Conservation (phyloP, 352 stramenopile species). For the Pythium graminicola region DNA sequence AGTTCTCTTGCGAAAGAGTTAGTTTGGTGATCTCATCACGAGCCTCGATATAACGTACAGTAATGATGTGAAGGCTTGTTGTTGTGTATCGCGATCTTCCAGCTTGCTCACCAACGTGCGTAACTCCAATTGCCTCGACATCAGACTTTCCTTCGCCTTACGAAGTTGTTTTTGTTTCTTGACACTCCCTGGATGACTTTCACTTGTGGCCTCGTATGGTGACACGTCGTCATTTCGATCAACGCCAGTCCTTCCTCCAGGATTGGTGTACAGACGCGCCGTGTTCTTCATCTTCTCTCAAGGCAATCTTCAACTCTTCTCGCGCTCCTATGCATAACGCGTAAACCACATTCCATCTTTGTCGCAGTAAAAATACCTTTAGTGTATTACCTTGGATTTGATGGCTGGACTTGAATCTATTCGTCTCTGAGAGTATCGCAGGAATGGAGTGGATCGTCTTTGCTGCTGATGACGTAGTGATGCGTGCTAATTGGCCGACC, state of each 20-base stretch:
- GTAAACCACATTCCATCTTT: neutral
- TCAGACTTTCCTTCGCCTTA: constrained; percentile 37
- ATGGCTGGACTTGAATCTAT: too few species aligned
- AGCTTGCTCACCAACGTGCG: constrained; percentile 46
- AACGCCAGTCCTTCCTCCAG: too few species aligned
- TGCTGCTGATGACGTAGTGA: too few species aligned
- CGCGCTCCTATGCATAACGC: too few species aligned
- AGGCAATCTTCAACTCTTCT: neutral
- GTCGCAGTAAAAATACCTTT: constrained; percentile 14
- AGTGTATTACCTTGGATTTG: constrained; percentile 3
- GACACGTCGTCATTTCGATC: too few species aligned
- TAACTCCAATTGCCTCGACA: constrained; percentile 31
- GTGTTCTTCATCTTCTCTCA: constrained; percentile 13
- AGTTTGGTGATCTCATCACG: neutral
- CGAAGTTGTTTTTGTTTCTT: constrained; percentile 28
- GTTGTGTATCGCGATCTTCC: constrained; percentile 62
- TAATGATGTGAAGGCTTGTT: constrained; percentile 43
- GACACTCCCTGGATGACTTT: constrained; percentile 6
- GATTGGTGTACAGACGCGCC: constrained; percentile 1
- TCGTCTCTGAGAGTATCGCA: too few species aligned
- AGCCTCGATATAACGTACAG: constrained; percentile 27
- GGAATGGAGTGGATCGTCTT: neutral
- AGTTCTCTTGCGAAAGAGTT: too few species aligned
- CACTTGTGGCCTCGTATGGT: neutral
- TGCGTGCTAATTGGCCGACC: neutral